Conservation (phyloP, 2,329 filamentous ascomycete genomes). For the Colletotrichum chrysophilum region DNA sequence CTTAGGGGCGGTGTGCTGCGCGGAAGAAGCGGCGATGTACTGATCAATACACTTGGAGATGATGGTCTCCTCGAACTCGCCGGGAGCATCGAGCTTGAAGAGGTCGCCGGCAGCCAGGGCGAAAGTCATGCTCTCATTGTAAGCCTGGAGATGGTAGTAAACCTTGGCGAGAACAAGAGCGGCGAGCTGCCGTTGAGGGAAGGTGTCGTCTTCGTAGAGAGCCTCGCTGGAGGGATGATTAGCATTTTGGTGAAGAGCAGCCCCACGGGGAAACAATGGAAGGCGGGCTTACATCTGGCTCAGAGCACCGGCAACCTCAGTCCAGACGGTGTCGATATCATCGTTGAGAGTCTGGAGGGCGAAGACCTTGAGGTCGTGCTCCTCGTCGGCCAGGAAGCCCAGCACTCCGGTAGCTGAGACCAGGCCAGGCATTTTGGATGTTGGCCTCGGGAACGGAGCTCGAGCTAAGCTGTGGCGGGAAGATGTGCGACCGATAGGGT, state of each 20-base stretch:
- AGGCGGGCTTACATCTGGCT: slow-evolving; percentile 78
- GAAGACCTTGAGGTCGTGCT: slow-evolving; percentile 92
- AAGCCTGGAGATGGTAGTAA: slow-evolving; percentile 98
- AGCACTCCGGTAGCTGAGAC: slow-evolving; percentile 94
- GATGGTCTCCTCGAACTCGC: slow-evolving; percentile 99
- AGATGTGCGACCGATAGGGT: not conserved
- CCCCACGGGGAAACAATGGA: not conserved
- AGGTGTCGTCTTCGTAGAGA: slow-evolving; percentile 94
- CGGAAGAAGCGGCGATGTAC: slow-evolving; percentile 79
- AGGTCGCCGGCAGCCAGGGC: slow-evolving; percentile 93
- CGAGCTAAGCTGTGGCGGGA: slow-evolving; percentile 2
- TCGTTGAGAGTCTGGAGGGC: slow-evolving; percentile 94
- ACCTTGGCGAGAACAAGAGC: slow-evolving; percentile 96
- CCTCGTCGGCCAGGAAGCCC: slow-evolving; percentile 93
- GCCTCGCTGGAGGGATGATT: slow-evolving; percentile 71
- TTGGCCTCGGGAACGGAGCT: slow-evolving; percentile 20
- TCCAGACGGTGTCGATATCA: slow-evolving; percentile 97
- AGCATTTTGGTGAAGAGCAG: slow-evolving; percentile 13
- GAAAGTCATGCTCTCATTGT: slow-evolving; percentile 99
- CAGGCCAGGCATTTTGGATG: slow-evolving; percentile 80
- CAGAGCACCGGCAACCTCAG: slow-evolving; percentile 90
- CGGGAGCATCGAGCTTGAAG: slow-evolving; percentile 88
- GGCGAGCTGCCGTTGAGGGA: slow-evolving; percentile 91
- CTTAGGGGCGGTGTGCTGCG: slow-evolving; percentile 53
- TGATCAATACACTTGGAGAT: slow-evolving; percentile 98